Evolutionary conservation across 2,329 filamentous ascomycete genomes (phyloP).

Genomic region (Cladosporium sp.): DNA sequence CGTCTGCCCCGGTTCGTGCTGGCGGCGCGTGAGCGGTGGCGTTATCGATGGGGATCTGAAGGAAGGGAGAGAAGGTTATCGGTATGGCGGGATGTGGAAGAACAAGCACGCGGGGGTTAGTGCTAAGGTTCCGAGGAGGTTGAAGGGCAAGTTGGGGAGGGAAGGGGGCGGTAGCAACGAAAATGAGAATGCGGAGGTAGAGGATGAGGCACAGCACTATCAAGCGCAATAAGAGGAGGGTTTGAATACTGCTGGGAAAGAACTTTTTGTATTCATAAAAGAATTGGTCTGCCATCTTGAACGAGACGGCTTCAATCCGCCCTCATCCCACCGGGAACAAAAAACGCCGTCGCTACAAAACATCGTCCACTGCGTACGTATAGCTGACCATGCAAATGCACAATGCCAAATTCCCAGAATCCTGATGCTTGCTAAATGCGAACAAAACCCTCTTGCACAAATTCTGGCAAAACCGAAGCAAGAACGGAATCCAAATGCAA

Average conservation of each 20-base stretch:
- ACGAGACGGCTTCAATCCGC: too few relatives aligned
- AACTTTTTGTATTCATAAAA: too few relatives aligned
- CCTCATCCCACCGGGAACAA: not conserved
- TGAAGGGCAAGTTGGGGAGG: conserved; percentile 12
- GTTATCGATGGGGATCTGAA: conserved; percentile 36
- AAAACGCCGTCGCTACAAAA: too few relatives aligned
- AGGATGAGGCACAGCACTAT: too few relatives aligned
- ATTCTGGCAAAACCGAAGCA: too few relatives aligned
- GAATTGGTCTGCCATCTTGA: too few relatives aligned
- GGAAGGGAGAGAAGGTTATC: conserved; percentile 33
- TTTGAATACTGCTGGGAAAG: not conserved
- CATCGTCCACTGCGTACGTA: too few relatives aligned
- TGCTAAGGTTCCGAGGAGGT: conserved; percentile 12
- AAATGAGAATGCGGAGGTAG: not conserved
- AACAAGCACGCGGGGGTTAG: conserved; percentile 14
- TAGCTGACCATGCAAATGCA: too few relatives aligned
- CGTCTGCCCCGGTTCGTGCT: conserved; percentile 42
- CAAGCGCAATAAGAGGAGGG: too few relatives aligned
- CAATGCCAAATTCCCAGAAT: not conserved
- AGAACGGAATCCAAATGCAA: not conserved
- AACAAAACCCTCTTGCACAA: not conserved
- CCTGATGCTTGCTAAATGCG: not conserved
- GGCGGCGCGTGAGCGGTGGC: conserved; percentile 41
- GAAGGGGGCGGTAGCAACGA: not conserved
- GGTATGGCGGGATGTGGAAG: conserved; percentile 39